Base-by-base conservation (phyloP, 352 stramenopile species). In the Phytopythium cucurbitacearum region DNA sequence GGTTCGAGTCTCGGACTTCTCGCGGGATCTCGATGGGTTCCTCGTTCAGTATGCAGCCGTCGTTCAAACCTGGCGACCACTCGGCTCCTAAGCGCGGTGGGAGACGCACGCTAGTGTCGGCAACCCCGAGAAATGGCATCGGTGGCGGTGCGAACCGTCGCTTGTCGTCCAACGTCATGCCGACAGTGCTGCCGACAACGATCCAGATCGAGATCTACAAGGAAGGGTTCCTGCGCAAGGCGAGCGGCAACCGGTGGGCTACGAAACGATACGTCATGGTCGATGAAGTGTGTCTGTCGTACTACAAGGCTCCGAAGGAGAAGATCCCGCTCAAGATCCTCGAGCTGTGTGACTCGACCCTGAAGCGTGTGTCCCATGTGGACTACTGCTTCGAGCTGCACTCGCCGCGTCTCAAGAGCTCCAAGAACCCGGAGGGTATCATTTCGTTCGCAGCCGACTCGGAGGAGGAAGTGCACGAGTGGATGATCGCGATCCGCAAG, bases 201-300 rank as follows among this genome's bases (percentile, higher is more conserved):
- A 44, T 94, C 1, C 76, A 90, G 28, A 72, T 91, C 40, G 69
- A 88, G 57, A 71, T 93, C 49, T 71, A 89, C 55, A 95, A 94
- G 51, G 76, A 91, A 43, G 87, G 85, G 15, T 93, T 87, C 54
- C 46, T 96, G 42, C 82, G 80, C 59, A 95, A 90, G 55, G 79
- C 81, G 12, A 94, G 82, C 32, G 84, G 84, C 3, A 87, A 83
- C 60, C 82, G 81, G 4, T 88, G 83, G 74, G 86, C 86, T 5
- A 90, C 72, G 12, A 94, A 94, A 62, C 83, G 87, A 4, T 92
- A 94, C 61, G 87, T 96, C 40, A 83, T 95, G 62, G 71, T 94
- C 12, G 87, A 96, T 51, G 80, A 94, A 48, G 67, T 82, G 4
- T 93, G 80, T 53, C 56, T 95, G 46, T 86, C 85, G 12, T 91